Evolutionary conservation across 1,284 basidiomycete genomes (phyloP).

Genomic region (Bondarzewia mesenterica): DNA sequence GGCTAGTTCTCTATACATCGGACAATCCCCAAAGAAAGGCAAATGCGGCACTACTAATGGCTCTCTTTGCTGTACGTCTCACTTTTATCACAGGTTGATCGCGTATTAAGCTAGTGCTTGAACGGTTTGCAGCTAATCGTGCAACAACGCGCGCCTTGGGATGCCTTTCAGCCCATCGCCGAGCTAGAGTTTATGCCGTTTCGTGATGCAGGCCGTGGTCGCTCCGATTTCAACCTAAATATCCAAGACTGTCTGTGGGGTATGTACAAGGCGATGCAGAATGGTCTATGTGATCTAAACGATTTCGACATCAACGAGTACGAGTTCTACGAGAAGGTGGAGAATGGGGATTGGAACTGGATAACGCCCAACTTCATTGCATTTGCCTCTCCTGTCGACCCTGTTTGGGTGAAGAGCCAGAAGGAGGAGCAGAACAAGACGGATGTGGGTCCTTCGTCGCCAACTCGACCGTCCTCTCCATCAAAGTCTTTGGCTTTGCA

Average conservation of each 20-base stretch:
- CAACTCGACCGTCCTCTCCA: slow-evolving; percentile 14
- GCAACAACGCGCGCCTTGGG: slow-evolving; percentile 85
- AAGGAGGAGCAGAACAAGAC: slow-evolving; percentile 37
- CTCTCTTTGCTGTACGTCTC: slow-evolving; percentile 76
- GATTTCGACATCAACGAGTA: slow-evolving; percentile 88
- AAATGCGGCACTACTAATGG: slow-evolving; percentile 88
- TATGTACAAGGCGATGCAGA: slow-evolving; percentile 88
- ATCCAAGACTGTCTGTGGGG: slow-evolving; percentile 96
- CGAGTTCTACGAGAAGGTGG: slow-evolving; percentile 90
- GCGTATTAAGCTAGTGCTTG: background rate
- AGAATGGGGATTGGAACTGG: slow-evolving; percentile 99
- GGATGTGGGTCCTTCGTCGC: slow-evolving; percentile 20
- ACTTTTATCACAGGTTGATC: background rate
- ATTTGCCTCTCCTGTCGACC: slow-evolving; percentile 90
- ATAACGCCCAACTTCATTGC: slow-evolving; percentile 90
- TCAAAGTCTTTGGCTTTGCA: slow-evolving; percentile 51
- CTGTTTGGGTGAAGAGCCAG: slow-evolving; percentile 64
- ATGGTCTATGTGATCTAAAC: slow-evolving; percentile 85
- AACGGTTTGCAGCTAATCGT: slow-evolving; percentile 76
- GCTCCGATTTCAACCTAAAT: slow-evolving; percentile 87
- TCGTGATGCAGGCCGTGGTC: slow-evolving; percentile 90
- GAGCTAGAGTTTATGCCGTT: slow-evolving; percentile 92
- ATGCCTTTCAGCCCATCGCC: slow-evolving; percentile 89
- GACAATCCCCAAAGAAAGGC: slow-evolving; percentile 83
- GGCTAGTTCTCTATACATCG: slow-evolving; percentile 87